phyloP scores from a whole-genome alignment of 768 basidiomycete genomes.

The Xerocomellus dryophilus region DNA sequence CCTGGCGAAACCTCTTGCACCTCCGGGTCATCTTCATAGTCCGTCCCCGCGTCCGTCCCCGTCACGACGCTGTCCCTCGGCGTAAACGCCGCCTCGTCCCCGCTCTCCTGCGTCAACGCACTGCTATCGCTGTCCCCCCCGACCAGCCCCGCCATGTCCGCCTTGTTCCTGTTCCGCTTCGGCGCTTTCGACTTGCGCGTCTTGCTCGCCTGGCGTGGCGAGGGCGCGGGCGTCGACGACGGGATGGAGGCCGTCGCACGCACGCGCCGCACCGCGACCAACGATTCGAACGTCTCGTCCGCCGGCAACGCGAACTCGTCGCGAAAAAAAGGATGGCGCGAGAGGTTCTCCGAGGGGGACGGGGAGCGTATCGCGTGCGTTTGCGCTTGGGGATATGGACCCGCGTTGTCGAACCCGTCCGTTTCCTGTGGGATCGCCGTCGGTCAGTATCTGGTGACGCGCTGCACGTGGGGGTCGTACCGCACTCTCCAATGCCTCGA shows the following conservation, averaged over 20 bases:
- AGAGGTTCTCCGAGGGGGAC: slow-evolving; percentile 65
- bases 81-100: slow-evolving; percentile 63
- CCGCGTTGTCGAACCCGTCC: slow-evolving; percentile 45
- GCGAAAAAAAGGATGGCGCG: slow-evolving; percentile 68
- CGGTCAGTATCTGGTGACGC: neutral
- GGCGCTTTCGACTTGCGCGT: slow-evolving; percentile 45
- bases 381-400: slow-evolving; percentile 34
- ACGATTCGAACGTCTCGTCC: slow-evolving; percentile 56
- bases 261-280: slow-evolving; percentile 62
- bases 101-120: slow-evolving; percentile 78
- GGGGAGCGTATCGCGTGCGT: slow-evolving; percentile 55
- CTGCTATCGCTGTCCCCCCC: slow-evolving; percentile 84
- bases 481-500: slow-evolving; percentile 73
- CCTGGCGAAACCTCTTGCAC: slow-evolving; percentile 59
- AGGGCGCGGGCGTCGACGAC: slow-evolving; percentile 55
- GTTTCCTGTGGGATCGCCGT: slow-evolving; percentile 33
- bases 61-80: slow-evolving; percentile 67
- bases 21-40: slow-evolving; percentile 71
- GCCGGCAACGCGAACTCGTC: slow-evolving; percentile 61
- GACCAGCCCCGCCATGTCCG: slow-evolving; percentile 69
- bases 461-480: slow-evolving; percentile 7
- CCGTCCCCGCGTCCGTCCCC: slow-evolving; percentile 68
- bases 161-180: slow-evolving; percentile 42
- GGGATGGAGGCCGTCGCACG: slow-evolving; percentile 56
- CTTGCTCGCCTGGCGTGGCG: slow-evolving; percentile 39